phyloP scores from a whole-genome alignment of 371 early-diverging fungal genomes.

The Chytridiales sp. region DNA sequence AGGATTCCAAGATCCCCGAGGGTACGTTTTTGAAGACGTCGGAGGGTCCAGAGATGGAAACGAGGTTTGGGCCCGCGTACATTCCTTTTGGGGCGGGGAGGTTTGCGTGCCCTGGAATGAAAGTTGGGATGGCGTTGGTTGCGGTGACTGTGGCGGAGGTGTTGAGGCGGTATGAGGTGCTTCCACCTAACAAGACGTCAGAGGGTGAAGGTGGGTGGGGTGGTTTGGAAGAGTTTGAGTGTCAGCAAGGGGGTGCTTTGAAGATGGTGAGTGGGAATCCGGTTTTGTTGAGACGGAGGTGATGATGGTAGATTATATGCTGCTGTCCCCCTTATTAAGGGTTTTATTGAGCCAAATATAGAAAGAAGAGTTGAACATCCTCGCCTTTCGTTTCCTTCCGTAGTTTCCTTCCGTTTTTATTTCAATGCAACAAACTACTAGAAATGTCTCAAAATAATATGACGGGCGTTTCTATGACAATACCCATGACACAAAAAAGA shows the following conservation, averaged over 20 bases:
- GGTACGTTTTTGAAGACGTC: not conserved
- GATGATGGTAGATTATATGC: no score
- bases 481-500: no score
- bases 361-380: no score
- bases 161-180: constrained; percentile 24
- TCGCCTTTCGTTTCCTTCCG: no score
- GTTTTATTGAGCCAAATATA: no score
- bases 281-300: no score
- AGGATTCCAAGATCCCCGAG: not conserved
- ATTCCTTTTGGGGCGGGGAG: constrained; percentile 21
- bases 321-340: no score
- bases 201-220: constrained; percentile 2
- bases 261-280: constrained; percentile 11
- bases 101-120: constrained; percentile 22
- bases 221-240: constrained; percentile 8
- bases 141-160: constrained; percentile 23
- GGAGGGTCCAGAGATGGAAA: not conserved
- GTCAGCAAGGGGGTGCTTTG: constrained; percentile 18
- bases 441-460: no score
- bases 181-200: not conserved
- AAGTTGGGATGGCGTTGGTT: constrained; percentile 11
- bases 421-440: no score
- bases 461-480: no score
- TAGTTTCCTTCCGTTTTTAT: no score
- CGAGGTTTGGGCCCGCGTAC: constrained; percentile 4